phyloP scores from a whole-genome alignment of 2,329 filamentous ascomycete species.

The Ophiocordyceps sinensis region DNA sequence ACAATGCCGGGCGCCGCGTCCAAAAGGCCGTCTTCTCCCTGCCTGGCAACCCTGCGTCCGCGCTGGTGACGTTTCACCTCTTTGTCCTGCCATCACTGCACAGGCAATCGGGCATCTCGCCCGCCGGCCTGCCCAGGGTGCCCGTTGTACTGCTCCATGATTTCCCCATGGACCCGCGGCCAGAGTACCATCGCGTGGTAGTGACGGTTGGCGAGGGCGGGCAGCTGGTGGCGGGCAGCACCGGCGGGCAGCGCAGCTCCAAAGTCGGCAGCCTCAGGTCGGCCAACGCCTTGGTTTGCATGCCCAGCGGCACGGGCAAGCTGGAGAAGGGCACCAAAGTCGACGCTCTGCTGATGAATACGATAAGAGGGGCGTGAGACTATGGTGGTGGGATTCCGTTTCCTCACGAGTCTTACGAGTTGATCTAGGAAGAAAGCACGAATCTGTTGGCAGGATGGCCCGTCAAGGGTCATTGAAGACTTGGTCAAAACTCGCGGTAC shows the following conservation, averaged over 20 bases:
- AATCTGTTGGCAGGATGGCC: too few relatives aligned
- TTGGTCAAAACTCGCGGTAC: too few relatives aligned
- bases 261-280: conserved; percentile 76
- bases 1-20: conserved; percentile 40
- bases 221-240: conserved; percentile 58
- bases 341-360: conserved; percentile 67
- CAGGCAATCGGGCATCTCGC: conserved; percentile 53
- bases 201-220: conserved; percentile 55
- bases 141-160: conserved; percentile 59
- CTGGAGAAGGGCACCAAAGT: conserved; percentile 55
- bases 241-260: conserved; percentile 80
- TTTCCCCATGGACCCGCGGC: conserved; percentile 60
- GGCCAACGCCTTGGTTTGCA: conserved; percentile 73
- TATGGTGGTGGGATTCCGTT: neutral
- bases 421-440: neutral
- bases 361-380: conserved; percentile 13
- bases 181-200: conserved; percentile 82
- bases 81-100: conserved; percentile 86
- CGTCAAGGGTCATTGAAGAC: neutral
- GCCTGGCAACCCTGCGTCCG: conserved; percentile 86
- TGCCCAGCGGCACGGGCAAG: conserved; percentile 51
- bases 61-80: conserved; percentile 83
- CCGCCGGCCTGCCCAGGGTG: conserved; percentile 56
- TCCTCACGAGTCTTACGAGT: neutral
- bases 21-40: conserved; percentile 72